Conservation (phyloP, 768 basidiomycete species). For the Boletales sp. region DNA sequence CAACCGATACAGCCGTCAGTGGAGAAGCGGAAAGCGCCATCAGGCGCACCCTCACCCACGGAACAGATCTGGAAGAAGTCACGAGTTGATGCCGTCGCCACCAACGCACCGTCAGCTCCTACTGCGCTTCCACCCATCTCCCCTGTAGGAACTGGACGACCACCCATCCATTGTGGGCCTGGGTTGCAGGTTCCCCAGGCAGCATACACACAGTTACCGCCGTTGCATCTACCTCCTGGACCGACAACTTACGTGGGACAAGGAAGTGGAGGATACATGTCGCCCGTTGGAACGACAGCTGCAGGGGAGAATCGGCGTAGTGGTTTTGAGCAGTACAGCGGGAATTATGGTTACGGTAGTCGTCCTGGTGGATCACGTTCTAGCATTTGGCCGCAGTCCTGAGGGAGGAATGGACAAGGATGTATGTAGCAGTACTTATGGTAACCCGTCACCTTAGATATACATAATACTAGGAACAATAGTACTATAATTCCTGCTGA, state of each 20-base stretch:
- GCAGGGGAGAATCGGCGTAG: conserved; percentile 20
- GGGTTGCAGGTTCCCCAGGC: conserved; percentile 14
- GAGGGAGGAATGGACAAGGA: conserved; percentile 3
- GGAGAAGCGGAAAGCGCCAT: conserved; percentile 59
- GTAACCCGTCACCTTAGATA: conserved; percentile 11
- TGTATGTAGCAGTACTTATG: conserved; percentile 11
- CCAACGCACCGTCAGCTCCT: conserved; percentile 9
- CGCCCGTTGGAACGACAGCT: conserved; percentile 13
- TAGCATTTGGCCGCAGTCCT: conserved; percentile 26
- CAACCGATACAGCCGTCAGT: conserved; percentile 27
- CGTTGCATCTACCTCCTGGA: conserved; percentile 21
- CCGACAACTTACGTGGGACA: conserved; percentile 16
- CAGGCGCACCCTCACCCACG: conserved; percentile 49
- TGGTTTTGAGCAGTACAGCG: conserved; percentile 23
- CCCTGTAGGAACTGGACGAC: conserved; percentile 13
- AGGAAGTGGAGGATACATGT: conserved; percentile 18
- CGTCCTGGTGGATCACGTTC: conserved; percentile 23
- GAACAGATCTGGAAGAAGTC: conserved; percentile 77
- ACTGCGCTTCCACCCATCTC: conserved; percentile 24
- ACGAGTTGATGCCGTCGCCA: conserved; percentile 28
- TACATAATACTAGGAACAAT: conserved; percentile 8
- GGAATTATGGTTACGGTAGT: conserved; percentile 19
- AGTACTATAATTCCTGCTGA: too few relatives aligned
- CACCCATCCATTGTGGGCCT: conserved; percentile 12
- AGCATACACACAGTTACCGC: conserved; percentile 25